Evolutionary conservation across 192 early-diverging fungal species (phyloP), one percentile per base, ranked within the genome.

Genomic region (Coemansia sp.): DNA sequence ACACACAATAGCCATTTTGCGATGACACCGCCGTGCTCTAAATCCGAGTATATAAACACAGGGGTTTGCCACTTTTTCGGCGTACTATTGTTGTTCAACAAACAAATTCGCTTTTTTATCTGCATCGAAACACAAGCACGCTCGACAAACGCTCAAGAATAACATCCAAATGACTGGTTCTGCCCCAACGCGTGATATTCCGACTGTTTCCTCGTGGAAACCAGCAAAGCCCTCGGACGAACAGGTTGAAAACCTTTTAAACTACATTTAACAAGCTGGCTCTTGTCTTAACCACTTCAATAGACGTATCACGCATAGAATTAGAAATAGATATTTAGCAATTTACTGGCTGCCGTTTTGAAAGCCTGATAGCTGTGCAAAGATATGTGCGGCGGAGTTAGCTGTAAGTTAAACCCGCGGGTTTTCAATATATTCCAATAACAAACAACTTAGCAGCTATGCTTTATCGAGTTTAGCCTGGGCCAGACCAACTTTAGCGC

Each of bases 181-280:
- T 25, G 10, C 15, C 22, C 12, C 14, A 35, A 25, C 31, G 2
- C 45, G 17, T 10, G 19, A 47, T 26, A 30, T n/a, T 1, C n/a
- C 23, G 6, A 14, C 45, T 8, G 27, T 29, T 6, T 27, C 28
- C 14, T 7, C 17, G 21, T 56, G 54, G 54, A 56, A 46, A 27
- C 55, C 55, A 1, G 27, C 55, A 5, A 47, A 20, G 28, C 55
- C 55, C 17, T 39, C 55, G 26, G 44, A 47, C 14, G 55, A 57
- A 10, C 55, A 57, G 27, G 38, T 57, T 15, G 45, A 57, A 3
- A 47, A 46, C 20, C 55, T 57, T 8, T 22, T 56, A 22, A 43
- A 56, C 8, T 15, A 56, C 1, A 56, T 56, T 17, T 56, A 56
- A 19, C 15, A 8, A 39, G 19, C 36, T 4, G 34, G 15, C 34